Evolutionary conservation across 192 early-diverging fungal genomes (phyloP).

Genomic region (Haplosporangium gracile): DNA sequence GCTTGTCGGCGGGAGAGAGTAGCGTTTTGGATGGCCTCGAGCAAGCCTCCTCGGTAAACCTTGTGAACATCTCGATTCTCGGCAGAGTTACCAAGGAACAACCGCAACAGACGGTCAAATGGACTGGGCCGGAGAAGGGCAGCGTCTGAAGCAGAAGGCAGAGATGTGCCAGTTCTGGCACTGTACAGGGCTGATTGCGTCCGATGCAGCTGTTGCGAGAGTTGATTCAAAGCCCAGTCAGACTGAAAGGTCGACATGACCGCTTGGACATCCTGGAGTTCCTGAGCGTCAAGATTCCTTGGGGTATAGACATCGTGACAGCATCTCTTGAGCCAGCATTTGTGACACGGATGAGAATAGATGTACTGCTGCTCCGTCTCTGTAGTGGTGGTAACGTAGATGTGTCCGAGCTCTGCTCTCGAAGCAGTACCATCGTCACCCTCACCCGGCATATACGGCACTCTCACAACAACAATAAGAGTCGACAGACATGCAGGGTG

Average conservation of each 20-base stretch:
- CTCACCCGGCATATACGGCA: background rate
- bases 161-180: background rate
- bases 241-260: constrained; percentile 15
- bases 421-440: background rate
- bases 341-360: constrained; percentile 15
- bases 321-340: constrained; percentile 24
- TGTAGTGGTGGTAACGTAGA: constrained; percentile 10
- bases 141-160: background rate
- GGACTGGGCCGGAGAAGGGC: background rate
- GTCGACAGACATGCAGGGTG: constrained; percentile 23
- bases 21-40: constrained; percentile 11
- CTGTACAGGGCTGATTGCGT: background rate
- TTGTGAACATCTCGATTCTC: constrained; percentile 38
- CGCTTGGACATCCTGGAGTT: constrained; percentile 15
- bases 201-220: background rate
- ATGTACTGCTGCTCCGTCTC: constrained; percentile 8
- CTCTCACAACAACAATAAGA: constrained; percentile 18
- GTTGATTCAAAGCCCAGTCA: background rate
- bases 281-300: background rate
- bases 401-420: constrained; percentile 16
- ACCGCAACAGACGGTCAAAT: constrained; percentile 4
- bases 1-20: constrained; percentile 5
- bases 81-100: constrained; percentile 14
- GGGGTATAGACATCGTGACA: constrained; percentile 14
- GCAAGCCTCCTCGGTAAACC: constrained; percentile 1